Percentiles rank a stretch among this genome's conserved stretches.
Conservation (phyloP, 495 filamentous ascomycete genomes). For the Neurospora discreta region DNA sequence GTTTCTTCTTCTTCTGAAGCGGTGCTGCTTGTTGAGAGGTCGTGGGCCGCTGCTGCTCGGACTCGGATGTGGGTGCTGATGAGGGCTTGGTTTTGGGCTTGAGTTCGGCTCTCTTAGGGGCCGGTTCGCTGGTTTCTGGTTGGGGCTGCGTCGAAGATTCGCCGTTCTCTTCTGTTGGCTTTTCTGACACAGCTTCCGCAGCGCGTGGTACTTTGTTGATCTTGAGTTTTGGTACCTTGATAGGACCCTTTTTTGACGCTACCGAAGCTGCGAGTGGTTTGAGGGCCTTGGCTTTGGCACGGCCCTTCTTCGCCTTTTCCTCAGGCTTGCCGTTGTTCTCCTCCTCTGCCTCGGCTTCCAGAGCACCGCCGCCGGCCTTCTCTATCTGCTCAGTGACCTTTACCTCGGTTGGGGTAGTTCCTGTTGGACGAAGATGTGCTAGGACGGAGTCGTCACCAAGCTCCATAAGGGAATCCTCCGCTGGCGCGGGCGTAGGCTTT, state of each 20-base stretch:
- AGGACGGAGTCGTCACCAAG: constrained; percentile 7
- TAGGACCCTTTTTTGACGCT: neutral
- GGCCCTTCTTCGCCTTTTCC: constrained; percentile 12
- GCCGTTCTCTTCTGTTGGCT: constrained; percentile 13
- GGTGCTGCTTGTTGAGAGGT: neutral
- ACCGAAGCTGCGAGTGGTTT: neutral
- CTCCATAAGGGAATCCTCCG: constrained; percentile 2
- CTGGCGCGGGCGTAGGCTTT: constrained; percentile 7
- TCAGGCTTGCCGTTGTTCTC: constrained; percentile 8
- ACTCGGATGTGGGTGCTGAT: neutral
- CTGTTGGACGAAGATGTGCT: constrained; percentile 6
- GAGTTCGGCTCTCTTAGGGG: constrained; percentile 5
- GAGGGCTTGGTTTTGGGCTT: neutral
- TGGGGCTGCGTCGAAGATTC: neutral
- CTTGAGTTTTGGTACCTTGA: neutral
- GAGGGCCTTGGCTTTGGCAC: neutral
- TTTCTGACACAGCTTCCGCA: neutral
- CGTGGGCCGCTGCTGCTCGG: neutral
- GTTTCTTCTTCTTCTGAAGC: constrained; percentile 59
- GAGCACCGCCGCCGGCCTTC: neutral
- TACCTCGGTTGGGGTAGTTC: constrained; percentile 25
- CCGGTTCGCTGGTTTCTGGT: constrained; percentile 16
- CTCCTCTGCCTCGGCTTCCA: neutral
- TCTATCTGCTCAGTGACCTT: constrained; percentile 33
- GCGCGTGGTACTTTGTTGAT: neutral